Evolutionary conservation across 768 basidiomycete species (phyloP), one percentile per base, ranked within the genome.

Genomic region (Rhizopogon vinicolor): DNA sequence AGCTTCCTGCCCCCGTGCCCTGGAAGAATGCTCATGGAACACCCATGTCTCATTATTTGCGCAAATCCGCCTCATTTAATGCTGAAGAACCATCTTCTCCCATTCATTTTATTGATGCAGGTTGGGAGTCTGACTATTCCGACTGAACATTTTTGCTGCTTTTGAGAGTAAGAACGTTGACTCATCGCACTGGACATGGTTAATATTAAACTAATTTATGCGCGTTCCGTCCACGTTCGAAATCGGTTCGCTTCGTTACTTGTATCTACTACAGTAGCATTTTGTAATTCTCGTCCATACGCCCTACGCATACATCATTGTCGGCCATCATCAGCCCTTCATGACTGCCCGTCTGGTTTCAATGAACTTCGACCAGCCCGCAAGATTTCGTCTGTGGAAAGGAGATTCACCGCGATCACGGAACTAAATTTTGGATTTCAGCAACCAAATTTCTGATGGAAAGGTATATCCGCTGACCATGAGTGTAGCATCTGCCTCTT

Each of bases 401-500:
- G 73, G 56, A 98, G 77, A 71, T 98, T 98, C 62, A 97, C 84
- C 41, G 94, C 96, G 65, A 99, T 99, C 58, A 91, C 89, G 63
- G 91, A 91, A 74, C 90, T 91, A 61, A 51, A 59, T 48, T 56
- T 46, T 60, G 67, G 60, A 67, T 69, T 57, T 58, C 65, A 43
- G 59, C 59, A 61, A 52, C 63, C 56, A 60, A 52, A 57, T 60
- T 53, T 57, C 53, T 51, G 52, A 59, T 53, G 37, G 39, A 58
- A 51, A 43, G 25, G 25, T 42, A 53, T 57, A 37, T 28, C 41
- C 28, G 75, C 85, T 68, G 62, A 94, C 93, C 91, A 92, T 65
- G 93, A 96, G 68, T 98, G 95, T 44, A 99, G 74, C 93, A 99
- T 97, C 69, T 99, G 97, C 58, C 96, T 80, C 78, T 99, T 99